A percentile compares a stretch with the other conserved stretches of the same genome.
Conservation (phyloP, 2,329 filamentous ascomycete genomes). For the Colletotrichum incanum region DNA sequence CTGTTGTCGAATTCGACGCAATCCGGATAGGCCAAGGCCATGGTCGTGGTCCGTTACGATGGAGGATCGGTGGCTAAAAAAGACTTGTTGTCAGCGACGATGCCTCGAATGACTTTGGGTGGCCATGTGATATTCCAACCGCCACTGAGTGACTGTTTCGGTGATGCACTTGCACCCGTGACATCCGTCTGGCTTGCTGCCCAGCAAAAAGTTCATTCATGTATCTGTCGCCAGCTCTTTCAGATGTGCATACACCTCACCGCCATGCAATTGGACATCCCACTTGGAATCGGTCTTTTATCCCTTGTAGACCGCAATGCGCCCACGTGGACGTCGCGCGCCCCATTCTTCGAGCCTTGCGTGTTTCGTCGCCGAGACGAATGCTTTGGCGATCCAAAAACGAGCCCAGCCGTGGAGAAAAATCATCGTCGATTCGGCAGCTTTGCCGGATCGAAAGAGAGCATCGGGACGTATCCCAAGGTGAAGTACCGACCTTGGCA, state of each 20-base stretch:
- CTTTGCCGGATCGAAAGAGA: constrained; percentile 3
- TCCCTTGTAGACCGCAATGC: constrained; percentile 13
- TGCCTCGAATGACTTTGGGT: constrained; percentile 27
- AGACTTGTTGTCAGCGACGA: constrained; percentile 38
- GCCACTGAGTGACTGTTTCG: constrained; percentile 30
- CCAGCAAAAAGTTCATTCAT: not conserved
- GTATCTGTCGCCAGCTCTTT: not conserved
- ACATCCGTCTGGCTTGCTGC: constrained; percentile 25
- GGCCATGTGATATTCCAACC: constrained; percentile 39
- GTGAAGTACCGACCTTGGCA: constrained; percentile 75
- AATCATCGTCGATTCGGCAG: constrained; percentile 1
- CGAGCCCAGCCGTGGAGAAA: not conserved
- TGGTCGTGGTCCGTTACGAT: constrained; percentile 90
- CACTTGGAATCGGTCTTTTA: constrained; percentile 7
- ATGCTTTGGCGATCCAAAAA: constrained; percentile 4
- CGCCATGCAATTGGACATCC: not conserved
- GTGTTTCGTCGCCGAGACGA: not conserved
- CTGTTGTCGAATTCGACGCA: constrained; percentile 94
- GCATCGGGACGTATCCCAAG: constrained; percentile 2
- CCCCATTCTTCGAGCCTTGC: not conserved
- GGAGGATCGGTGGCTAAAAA: constrained; percentile 73
- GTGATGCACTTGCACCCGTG: constrained; percentile 38
- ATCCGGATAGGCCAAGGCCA: constrained; percentile 86
- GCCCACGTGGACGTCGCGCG: constrained; percentile 13
- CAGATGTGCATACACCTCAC: not conserved